phyloP scores from a whole-genome alignment of 2,329 filamentous ascomycete genomes.

The Beauveria australis region DNA sequence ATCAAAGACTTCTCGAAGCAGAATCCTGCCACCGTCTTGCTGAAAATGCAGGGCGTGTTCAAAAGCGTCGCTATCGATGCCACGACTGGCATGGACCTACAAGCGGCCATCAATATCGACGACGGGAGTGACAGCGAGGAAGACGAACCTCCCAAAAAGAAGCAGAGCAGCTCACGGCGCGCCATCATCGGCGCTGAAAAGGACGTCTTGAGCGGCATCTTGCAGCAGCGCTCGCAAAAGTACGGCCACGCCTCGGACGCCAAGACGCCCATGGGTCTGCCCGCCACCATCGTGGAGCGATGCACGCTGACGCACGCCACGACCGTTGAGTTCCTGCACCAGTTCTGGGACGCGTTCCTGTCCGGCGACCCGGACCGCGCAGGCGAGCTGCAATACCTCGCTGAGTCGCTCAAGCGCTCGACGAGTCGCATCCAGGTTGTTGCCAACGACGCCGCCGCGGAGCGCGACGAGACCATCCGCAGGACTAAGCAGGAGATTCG shows the following conservation, averaged over 20 bases:
- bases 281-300: slow-evolving; percentile 48
- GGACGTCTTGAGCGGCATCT: slow-evolving; percentile 58
- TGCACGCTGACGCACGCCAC: slow-evolving; percentile 75
- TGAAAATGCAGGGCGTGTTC: slow-evolving; percentile 55
- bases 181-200: slow-evolving; percentile 57
- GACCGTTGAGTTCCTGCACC: slow-evolving; percentile 89
- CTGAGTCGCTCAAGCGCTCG: slow-evolving; percentile 72
- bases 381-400: slow-evolving; percentile 70
- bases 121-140: slow-evolving; percentile 64
- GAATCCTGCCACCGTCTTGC: slow-evolving; percentile 59
- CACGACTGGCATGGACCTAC: slow-evolving; percentile 49
- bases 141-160: slow-evolving; percentile 37
- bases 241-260: slow-evolving; percentile 41
- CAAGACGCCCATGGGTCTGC: slow-evolving; percentile 44
- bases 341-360: slow-evolving; percentile 90
- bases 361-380: slow-evolving; percentile 79
- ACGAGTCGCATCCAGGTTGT: slow-evolving; percentile 73
- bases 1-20: slow-evolving; percentile 56
- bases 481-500: slow-evolving; percentile 61
- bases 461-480: slow-evolving; percentile 59
- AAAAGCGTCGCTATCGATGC: slow-evolving; percentile 39
- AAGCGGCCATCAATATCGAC: slow-evolving; percentile 57
- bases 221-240: slow-evolving; percentile 51
- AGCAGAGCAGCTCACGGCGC: slow-evolving; percentile 61
- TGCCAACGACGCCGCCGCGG: slow-evolving; percentile 68